Percentiles rank a stretch among this genome's conserved stretches.
phyloP scores from a whole-genome alignment of 495 filamentous ascomycete species.

The Aspergillus saccharolyticus region DNA sequence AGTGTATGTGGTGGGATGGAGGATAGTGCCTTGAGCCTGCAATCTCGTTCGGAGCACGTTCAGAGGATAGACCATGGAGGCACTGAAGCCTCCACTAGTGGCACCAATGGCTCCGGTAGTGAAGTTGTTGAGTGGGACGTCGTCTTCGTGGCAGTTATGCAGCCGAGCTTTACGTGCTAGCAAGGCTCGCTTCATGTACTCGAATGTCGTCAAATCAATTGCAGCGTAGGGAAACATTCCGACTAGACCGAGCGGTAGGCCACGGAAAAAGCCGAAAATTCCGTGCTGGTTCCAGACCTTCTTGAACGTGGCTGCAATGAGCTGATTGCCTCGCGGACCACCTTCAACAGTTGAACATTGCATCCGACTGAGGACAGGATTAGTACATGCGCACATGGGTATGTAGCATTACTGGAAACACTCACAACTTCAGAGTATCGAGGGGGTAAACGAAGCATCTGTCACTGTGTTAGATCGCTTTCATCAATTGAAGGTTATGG shows the following conservation, averaged over 20 bases:
- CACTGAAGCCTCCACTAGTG: slow-evolving; percentile 84
- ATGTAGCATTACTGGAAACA: background rate
- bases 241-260: slow-evolving; percentile 82
- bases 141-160: slow-evolving; percentile 71
- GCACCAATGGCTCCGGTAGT: slow-evolving; percentile 80
- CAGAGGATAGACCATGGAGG: slow-evolving; percentile 89
- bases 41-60: slow-evolving; percentile 92
- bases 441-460: slow-evolving; percentile 93
- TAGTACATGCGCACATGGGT: slow-evolving; percentile 15
- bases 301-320: slow-evolving; percentile 73
- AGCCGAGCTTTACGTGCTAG: slow-evolving; percentile 64
- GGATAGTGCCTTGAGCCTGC: slow-evolving; percentile 88
- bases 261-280: slow-evolving; percentile 77
- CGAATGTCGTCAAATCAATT: slow-evolving; percentile 93
- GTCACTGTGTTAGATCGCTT: slow-evolving; percentile 19
- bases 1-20: slow-evolving; percentile 86
- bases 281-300: slow-evolving; percentile 80
- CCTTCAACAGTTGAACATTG: slow-evolving; percentile 90
- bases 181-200: slow-evolving; percentile 77
- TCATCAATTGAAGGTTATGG: background rate
- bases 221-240: slow-evolving; percentile 98
- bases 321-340: slow-evolving; percentile 75
- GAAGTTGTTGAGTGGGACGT: slow-evolving; percentile 70
- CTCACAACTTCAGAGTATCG: slow-evolving; percentile 93
- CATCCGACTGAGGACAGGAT: slow-evolving; percentile 56